Conservation (phyloP, 371 early-diverging fungal species). For the Thermomucor indicae-seudaticae region DNA sequence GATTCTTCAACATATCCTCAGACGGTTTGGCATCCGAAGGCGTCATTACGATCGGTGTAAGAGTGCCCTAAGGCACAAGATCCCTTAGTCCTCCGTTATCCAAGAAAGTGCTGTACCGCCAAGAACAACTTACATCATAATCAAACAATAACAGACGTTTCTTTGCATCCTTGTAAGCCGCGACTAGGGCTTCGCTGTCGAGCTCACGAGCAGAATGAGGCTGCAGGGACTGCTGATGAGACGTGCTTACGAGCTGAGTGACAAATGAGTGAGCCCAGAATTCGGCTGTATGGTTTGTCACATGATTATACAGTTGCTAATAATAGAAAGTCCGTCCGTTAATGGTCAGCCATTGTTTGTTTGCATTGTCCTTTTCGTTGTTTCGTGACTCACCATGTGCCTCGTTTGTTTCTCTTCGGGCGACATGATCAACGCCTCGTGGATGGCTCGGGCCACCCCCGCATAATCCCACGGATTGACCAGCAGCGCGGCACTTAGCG, state of each 20-base stretch:
- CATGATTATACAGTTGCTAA: conserved; percentile 81
- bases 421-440: conserved; percentile 81
- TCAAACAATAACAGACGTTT: conserved; percentile 80
- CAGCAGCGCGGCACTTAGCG: conserved; percentile 82
- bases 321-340: neutral
- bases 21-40: conserved; percentile 71
- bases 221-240: conserved; percentile 30
- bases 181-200: conserved; percentile 32
- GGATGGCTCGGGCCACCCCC: conserved; percentile 87
- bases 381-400: conserved; percentile 19
- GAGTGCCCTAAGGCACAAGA: conserved; percentile 64
- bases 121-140: conserved; percentile 64
- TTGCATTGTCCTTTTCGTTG: too few relatives aligned
- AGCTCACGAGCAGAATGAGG: conserved; percentile 66
- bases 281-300: conserved; percentile 83
- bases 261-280: conserved; percentile 90
- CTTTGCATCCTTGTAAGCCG: conserved; percentile 49
- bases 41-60: conserved; percentile 68
- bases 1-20: conserved; percentile 52
- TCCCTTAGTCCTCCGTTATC: neutral
- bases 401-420: conserved; percentile 69
- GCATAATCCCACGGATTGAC: conserved; percentile 97
- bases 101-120: neutral
- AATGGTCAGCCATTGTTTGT: neutral
- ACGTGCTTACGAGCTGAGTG: conserved; percentile 42